Percentiles rank a stretch among this genome's conserved stretches.
Evolutionary conservation across 2,329 filamentous ascomycete genomes (phyloP).

Genomic region (Hypoxylon sp.): DNA sequence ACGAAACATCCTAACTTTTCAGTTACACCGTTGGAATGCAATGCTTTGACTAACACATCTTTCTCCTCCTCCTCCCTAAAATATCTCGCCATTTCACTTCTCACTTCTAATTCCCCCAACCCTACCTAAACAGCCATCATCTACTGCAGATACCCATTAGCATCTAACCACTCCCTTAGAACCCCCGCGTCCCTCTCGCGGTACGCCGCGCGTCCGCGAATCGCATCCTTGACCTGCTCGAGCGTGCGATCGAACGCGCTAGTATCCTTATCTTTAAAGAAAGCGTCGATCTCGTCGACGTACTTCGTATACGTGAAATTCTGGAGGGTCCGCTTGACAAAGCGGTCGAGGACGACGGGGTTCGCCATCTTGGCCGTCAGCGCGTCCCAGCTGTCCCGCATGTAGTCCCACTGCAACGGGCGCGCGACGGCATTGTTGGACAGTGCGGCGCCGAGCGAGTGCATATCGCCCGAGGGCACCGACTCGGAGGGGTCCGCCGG

Average conservation of each 20-base stretch:
- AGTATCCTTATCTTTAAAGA: slow-evolving; percentile 90
- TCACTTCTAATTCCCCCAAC: too few relatives aligned
- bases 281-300: slow-evolving; percentile 80
- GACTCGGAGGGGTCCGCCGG: slow-evolving; percentile 63
- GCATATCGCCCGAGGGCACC: slow-evolving; percentile 89
- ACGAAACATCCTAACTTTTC: not conserved
- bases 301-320: slow-evolving; percentile 79
- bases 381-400: slow-evolving; percentile 84
- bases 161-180: slow-evolving; percentile 81
- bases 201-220: slow-evolving; percentile 86
- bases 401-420: slow-evolving; percentile 83
- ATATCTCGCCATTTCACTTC: not conserved
- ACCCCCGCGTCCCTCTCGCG: slow-evolving; percentile 77
- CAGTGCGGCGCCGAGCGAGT: slow-evolving; percentile 80
- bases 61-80: not conserved
- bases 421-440: slow-evolving; percentile 79
- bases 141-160: slow-evolving; percentile 57
- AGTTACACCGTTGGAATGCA: not conserved
- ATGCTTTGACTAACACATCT: too few relatives aligned
- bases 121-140: too few relatives aligned
- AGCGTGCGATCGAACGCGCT: slow-evolving; percentile 87
- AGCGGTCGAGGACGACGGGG: slow-evolving; percentile 89
- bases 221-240: slow-evolving; percentile 85
- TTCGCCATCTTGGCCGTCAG: slow-evolving; percentile 81
- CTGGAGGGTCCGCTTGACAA: slow-evolving; percentile 80